These are phyloP conservation scores for Ulota crispa DNA, from an alignment of 225 moss, liverwort and hornwort genomes.

Conservation along the genomic window DNA sequence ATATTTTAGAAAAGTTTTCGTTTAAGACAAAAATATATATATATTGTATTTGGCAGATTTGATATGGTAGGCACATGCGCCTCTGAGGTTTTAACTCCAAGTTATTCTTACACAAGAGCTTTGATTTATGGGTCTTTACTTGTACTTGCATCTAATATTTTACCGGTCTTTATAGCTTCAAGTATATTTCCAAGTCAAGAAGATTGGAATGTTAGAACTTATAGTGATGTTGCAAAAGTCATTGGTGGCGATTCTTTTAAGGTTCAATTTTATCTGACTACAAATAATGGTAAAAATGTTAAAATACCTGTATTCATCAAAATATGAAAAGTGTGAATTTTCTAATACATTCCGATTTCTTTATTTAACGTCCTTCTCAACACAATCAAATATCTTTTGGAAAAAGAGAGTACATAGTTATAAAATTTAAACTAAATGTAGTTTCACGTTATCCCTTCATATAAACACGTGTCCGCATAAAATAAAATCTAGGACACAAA, in stretches of 20 bases:
- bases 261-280: conserved; percentile 26
- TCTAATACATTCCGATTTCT: too few relatives aligned
- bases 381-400: too few relatives aligned
- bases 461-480: too few relatives aligned
- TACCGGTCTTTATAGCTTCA: conserved; percentile 53
- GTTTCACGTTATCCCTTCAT: too few relatives aligned
- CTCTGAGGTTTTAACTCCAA: conserved; percentile 70
- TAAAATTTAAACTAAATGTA: too few relatives aligned
- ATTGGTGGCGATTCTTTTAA: conserved; percentile 63
- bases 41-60: conserved; percentile 14
- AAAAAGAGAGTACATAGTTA: too few relatives aligned
- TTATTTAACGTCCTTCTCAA: too few relatives aligned
- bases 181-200: conserved; percentile 50
- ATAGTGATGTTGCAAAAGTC: conserved; percentile 44
- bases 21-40: too few relatives aligned
- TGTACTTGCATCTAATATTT: conserved; percentile 33
- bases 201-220: conserved; percentile 48
- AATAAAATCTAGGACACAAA: too few relatives aligned
- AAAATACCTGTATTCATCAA: neutral
- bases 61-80: conserved; percentile 77
- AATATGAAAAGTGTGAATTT: neutral
- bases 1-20: too few relatives aligned
- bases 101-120: conserved; percentile 63
- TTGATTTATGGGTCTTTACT: conserved; percentile 27
- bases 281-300: neutral